A percentile compares a stretch with the other conserved stretches of the same genome.
Evolutionary conservation across 2,329 filamentous ascomycete species (phyloP).

Genomic region (Xylaria multiplex): DNA sequence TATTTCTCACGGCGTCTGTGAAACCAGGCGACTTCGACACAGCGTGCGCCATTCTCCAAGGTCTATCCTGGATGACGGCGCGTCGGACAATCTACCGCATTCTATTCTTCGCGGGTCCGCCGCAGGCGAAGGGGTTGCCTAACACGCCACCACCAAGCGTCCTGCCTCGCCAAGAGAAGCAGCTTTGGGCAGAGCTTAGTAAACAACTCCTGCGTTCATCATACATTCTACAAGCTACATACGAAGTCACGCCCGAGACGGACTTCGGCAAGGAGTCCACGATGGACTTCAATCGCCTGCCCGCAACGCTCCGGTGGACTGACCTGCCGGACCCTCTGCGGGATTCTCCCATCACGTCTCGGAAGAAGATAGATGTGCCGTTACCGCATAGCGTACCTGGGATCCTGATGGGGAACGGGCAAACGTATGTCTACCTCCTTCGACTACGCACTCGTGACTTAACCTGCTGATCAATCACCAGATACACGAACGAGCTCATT

Average conservation of each 20-base stretch:
- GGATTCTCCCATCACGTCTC: constrained; percentile 60
- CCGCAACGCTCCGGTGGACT: constrained; percentile 65
- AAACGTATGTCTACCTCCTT: constrained; percentile 55
- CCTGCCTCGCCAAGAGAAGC: constrained; percentile 26
- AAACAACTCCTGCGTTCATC: constrained; percentile 66
- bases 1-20: constrained; percentile 67
- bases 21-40: constrained; percentile 59
- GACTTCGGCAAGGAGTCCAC: constrained; percentile 56
- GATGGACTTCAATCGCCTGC: constrained; percentile 55
- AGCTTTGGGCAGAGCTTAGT: constrained; percentile 64
- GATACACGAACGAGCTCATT: constrained; percentile 63
- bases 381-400: constrained; percentile 60
- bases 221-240: constrained; percentile 65
- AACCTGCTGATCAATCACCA: constrained; percentile 39
- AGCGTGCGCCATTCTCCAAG: constrained; percentile 64
- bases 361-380: constrained; percentile 67
- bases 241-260: constrained; percentile 60
- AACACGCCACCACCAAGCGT: constrained; percentile 46
- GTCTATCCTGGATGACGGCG: constrained; percentile 66
- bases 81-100: constrained; percentile 62
- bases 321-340: constrained; percentile 69
- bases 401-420: constrained; percentile 62
- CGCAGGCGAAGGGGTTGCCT: constrained; percentile 57
- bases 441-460: not conserved
- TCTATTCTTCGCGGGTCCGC: constrained; percentile 63